Percentiles rank a stretch among this genome's conserved stretches.
These are phyloP conservation scores for Mucor racemosus DNA, from an alignment of 371 early-diverging fungal genomes.

Conservation along the genomic window DNA sequence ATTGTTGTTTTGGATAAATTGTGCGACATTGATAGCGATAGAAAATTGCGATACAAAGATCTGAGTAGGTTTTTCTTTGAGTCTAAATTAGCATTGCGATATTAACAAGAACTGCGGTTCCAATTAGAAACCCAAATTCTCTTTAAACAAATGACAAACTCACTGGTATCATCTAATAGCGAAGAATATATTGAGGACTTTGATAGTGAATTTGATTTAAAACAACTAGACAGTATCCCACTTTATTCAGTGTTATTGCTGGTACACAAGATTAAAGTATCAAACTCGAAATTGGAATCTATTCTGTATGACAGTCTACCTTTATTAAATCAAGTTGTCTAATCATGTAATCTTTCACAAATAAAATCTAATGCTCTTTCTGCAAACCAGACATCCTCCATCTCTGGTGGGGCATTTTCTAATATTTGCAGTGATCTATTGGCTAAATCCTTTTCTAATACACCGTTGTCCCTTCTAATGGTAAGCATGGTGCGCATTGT, in stretches of 20 bases:
- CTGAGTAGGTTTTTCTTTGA: slow-evolving; percentile 44
- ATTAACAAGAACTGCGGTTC: too few relatives aligned
- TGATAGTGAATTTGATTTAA: slow-evolving; percentile 1
- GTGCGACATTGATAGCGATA: slow-evolving; percentile 60
- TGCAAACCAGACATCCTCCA: slow-evolving; percentile 38
- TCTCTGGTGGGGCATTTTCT: slow-evolving; percentile 10
- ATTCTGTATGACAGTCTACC: slow-evolving; percentile 16
- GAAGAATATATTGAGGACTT: slow-evolving; percentile 24
- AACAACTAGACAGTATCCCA: slow-evolving; percentile 12
- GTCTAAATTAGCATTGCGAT: not conserved
- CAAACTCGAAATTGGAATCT: not conserved
- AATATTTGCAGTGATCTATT: slow-evolving; percentile 12
- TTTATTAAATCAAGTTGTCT: slow-evolving; percentile 19
- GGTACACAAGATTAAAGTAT: not conserved
- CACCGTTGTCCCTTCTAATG: slow-evolving; percentile 41
- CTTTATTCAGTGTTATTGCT: slow-evolving; percentile 19
- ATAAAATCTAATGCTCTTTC: slow-evolving; percentile 29
- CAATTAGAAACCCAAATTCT: slow-evolving; percentile 33
- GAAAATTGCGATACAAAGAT: slow-evolving; percentile 69
- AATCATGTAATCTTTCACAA: not conserved
- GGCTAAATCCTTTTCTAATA: slow-evolving; percentile 42
- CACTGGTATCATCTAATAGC: slow-evolving; percentile 19
- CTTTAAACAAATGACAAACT: slow-evolving; percentile 40
- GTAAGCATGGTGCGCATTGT: slow-evolving; percentile 55
- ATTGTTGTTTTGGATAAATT: slow-evolving; percentile 58